Percentiles rank a stretch among this genome's conserved stretches.
phyloP scores from a whole-genome alignment of 805 yeast species.

The Blastobotrys chiropterorum region DNA sequence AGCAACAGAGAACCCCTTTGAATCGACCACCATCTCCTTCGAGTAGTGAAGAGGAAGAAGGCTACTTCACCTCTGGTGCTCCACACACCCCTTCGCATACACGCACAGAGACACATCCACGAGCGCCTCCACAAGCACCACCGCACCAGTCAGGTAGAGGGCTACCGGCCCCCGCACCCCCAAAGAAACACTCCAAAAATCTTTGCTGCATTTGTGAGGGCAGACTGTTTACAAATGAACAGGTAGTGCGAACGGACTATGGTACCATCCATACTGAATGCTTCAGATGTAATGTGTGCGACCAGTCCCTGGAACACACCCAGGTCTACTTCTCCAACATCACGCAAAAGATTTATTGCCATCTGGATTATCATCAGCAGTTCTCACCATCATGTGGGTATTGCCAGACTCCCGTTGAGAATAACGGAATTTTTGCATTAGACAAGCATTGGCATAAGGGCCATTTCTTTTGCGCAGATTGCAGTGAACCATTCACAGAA shows the following conservation, averaged over 20 bases:
- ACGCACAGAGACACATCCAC: too few relatives aligned
- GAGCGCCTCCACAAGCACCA: not conserved
- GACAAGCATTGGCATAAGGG: conserved; percentile 26
- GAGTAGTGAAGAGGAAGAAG: not conserved
- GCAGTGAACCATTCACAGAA: conserved; percentile 22
- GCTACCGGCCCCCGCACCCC: conserved; percentile 1
- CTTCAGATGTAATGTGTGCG: conserved; percentile 21
- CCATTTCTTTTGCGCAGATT: conserved; percentile 31
- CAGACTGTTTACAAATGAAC: conserved; percentile 12
- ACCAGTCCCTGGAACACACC: conserved; percentile 19
- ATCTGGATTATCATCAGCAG: conserved; percentile 29
- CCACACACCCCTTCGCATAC: too few relatives aligned
- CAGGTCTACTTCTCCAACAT: conserved; percentile 19
- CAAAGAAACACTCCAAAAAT: conserved; percentile 7
- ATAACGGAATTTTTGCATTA: conserved; percentile 25
- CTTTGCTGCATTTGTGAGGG: conserved; percentile 31
- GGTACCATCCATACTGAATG: conserved; percentile 21
- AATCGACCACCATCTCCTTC: not conserved
- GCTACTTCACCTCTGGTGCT: too few relatives aligned
- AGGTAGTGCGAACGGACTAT: conserved; percentile 21
- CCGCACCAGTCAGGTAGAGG: not conserved
- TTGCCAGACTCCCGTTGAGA: conserved; percentile 28
- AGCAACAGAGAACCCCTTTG: too few relatives aligned
- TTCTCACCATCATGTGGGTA: conserved; percentile 28
- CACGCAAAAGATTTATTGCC: conserved; percentile 24